phyloP scores from a whole-genome alignment of 805 yeast species.

The Lipomyces chichibuensis region DNA sequence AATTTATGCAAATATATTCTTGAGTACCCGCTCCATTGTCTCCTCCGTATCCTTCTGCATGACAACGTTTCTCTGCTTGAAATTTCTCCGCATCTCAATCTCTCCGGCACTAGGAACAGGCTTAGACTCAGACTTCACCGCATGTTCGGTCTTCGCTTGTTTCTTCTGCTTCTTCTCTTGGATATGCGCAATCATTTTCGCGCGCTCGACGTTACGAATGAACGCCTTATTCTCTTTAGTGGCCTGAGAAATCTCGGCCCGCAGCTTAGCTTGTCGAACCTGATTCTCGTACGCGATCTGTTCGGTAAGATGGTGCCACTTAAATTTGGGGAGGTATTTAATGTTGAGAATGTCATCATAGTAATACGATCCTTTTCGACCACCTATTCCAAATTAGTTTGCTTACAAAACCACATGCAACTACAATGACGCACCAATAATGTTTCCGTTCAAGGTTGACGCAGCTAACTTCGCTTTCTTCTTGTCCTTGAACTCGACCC shows the following conservation, averaged over 20 bases:
- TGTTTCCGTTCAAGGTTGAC: conserved; percentile 81
- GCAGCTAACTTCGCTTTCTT: conserved; percentile 89
- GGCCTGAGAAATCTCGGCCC: conserved; percentile 87
- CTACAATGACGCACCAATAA: conserved; percentile 50
- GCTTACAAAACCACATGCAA: neutral
- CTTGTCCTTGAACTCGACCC: conserved; percentile 90
- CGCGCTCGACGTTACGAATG: conserved; percentile 79
- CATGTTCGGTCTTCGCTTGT: conserved; percentile 42
- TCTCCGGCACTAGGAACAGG: conserved; percentile 39
- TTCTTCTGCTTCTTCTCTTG: conserved; percentile 53
- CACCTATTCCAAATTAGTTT: conserved; percentile 50
- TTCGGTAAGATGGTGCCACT: conserved; percentile 92
- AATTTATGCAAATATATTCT: neutral
- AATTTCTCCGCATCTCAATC: conserved; percentile 56
- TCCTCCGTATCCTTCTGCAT: neutral
- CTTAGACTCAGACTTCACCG: conserved; percentile 25
- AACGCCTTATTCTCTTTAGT: conserved; percentile 82
- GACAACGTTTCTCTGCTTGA: conserved; percentile 56
- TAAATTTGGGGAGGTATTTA: conserved; percentile 86
- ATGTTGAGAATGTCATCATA: conserved; percentile 93
- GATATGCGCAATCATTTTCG: conserved; percentile 77
- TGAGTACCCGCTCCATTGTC: neutral
- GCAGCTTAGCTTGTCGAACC: conserved; percentile 80
- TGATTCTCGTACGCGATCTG: conserved; percentile 91
- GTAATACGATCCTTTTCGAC: conserved; percentile 86